Base-by-base conservation (phyloP, 495 filamentous ascomycete species). In the Recurvomyces mirabilis region DNA sequence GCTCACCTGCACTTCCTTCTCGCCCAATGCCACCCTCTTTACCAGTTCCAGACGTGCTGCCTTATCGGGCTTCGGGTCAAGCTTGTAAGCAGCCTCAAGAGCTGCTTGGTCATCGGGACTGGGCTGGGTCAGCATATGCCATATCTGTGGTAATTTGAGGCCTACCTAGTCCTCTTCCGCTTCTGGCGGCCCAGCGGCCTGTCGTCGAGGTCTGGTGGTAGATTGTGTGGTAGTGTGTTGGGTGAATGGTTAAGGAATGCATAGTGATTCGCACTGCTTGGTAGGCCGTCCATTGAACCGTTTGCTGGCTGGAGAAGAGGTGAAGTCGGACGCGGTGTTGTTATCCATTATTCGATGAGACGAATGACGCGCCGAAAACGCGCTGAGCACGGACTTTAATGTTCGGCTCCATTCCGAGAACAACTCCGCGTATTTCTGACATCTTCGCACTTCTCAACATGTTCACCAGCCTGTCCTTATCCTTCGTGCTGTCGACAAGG, bases 1-100 rank as follows among this genome's bases (percentile, higher is more conserved):
- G 28, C 82, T 70, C 56, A 95, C 91, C 77, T 96, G 93, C 14
- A 96, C 86, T 70, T 95, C 89, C 62, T 95, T 95, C 66, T 99
- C 91, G 49, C 84, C 91, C 54, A 99, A 72, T 34, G 82, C 79
- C 41, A 96, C 93, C 59, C 75, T 78, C 62, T 73, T 75, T 41
- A 88, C 82, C 46, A 99, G 85, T 54, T 79, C 81, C 33, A 81
- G 71, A 58, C 91, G 83, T 57, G 82, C 80, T 13, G 77, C 70
- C 63, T 95, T 95, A 68, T 96, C 91, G 41, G 93, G 93, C 60
- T 94, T 94, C 3, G 87, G 72, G 58, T 95, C 88, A 26, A 68
- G 69, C 50, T 77, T 71, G 60, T 93, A 96, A 54, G 91, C 88
- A 20, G 79, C 72, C 65, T 96, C 89, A 38, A 98, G 81, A 48